A percentile compares a stretch with the other conserved stretches of the same genome.
Conservation (phyloP, 306 rosid genomes). For the Delonix regia region DNA sequence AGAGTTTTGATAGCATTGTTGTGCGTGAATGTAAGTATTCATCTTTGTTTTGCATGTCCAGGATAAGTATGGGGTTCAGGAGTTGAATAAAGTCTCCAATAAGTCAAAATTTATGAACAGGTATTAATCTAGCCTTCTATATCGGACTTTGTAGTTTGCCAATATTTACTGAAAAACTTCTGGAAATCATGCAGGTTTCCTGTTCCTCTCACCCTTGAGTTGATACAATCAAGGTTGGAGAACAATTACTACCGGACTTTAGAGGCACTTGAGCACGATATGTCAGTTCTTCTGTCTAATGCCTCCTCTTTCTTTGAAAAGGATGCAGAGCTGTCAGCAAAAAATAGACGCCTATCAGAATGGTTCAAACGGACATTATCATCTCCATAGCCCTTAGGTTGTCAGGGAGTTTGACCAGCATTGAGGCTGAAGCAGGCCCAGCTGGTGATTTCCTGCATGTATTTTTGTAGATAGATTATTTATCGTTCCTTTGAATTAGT, state of each 20-base stretch:
- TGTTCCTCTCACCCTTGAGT: conserved; percentile 77
- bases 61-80: conserved; percentile 80
- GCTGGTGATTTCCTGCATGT: conserved; percentile 38
- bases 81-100: conserved; percentile 62
- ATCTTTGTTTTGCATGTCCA: conserved; percentile 48
- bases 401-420: conserved; percentile 37
- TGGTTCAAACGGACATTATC: conserved; percentile 72
- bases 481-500: conserved; percentile 30
- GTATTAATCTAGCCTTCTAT: conserved; percentile 45
- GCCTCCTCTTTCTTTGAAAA: conserved; percentile 61
- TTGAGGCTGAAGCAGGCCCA: conserved; percentile 43
- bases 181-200: conserved; percentile 71
- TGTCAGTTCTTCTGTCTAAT: conserved; percentile 64
- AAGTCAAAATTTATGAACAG: conserved; percentile 73
- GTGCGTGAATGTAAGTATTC: conserved; percentile 28
- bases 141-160: neutral
- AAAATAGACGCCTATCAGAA: conserved; percentile 72
- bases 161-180: conserved; percentile 16
- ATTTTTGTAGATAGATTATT: conserved; percentile 60
- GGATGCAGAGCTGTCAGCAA: conserved; percentile 56
- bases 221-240: conserved; percentile 77
- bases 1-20: neutral
- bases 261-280: conserved; percentile 88
- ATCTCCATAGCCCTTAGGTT: conserved; percentile 51
- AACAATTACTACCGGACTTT: conserved; percentile 83